phyloP scores from a whole-genome alignment of 2,329 filamentous ascomycete species.

The Colletotrichum caudatum region DNA sequence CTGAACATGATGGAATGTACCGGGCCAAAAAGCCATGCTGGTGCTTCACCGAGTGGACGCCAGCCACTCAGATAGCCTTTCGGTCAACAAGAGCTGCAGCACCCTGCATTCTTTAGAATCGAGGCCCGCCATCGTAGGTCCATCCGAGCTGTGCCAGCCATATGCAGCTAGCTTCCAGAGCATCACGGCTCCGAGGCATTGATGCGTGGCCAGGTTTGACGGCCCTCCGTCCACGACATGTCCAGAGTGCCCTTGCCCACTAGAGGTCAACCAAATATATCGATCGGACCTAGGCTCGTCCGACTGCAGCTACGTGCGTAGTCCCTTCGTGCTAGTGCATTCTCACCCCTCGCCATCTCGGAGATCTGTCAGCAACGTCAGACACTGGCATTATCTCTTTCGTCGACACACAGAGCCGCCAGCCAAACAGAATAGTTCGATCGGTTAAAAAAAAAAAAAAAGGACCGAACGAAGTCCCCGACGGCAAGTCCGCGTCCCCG shows the following conservation, averaged over 20 bases:
- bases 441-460: not conserved
- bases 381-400: constrained; percentile 16
- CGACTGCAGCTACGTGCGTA: constrained; percentile 29
- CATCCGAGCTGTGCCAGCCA: constrained; percentile 6
- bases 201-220: constrained; percentile 20
- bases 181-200: constrained; percentile 18
- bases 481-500: not conserved
- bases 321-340: constrained; percentile 19
- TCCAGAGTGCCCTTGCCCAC: constrained; percentile 4
- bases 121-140: constrained; percentile 30
- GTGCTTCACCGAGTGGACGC: constrained; percentile 36
- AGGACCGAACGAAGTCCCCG: constrained; percentile 1
- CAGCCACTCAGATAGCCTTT: constrained; percentile 32
- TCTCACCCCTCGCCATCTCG: constrained; percentile 7
- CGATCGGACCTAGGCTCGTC: constrained; percentile 27
- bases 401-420: constrained; percentile 12
- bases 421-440: not conserved
- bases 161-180: constrained; percentile 32
- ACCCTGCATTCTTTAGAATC: constrained; percentile 33
- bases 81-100: constrained; percentile 34
- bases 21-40: constrained; percentile 12
- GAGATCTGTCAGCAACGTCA: not conserved
- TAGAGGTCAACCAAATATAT: constrained; percentile 17
- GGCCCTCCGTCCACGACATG: constrained; percentile 11
- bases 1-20: constrained; percentile 28